phyloP scores from a whole-genome alignment of 2,329 filamentous ascomycete genomes.

The Calcarisporium arbuscula region DNA sequence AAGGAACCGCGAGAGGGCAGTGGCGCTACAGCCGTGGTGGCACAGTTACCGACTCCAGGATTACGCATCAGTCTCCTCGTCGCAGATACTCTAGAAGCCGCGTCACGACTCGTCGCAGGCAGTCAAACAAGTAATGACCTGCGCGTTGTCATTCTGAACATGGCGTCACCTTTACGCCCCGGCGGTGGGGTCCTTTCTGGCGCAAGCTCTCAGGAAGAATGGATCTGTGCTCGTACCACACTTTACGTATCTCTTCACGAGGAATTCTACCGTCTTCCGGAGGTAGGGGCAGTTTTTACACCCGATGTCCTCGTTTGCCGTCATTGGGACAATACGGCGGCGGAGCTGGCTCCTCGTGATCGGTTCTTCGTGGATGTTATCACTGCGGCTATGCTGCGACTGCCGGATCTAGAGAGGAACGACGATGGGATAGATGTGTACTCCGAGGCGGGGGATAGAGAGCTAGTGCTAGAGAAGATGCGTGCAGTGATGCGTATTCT shows the following conservation, averaged over 20 bases:
- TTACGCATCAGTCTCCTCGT: constrained; percentile 35
- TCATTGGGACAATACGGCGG: constrained; percentile 16
- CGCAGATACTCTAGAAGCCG: constrained; percentile 48
- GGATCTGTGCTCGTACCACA: constrained; percentile 54
- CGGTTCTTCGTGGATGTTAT: constrained; percentile 54
- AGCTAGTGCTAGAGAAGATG: constrained; percentile 49
- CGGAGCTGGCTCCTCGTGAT: constrained; percentile 27
- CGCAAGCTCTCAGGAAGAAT: constrained; percentile 55
- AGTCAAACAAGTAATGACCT: not conserved
- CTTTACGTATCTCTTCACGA: constrained; percentile 52
- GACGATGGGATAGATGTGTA: constrained; percentile 27
- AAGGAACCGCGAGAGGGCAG: not conserved
- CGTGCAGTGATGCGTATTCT: constrained; percentile 48
- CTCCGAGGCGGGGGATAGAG: constrained; percentile 40
- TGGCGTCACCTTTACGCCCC: constrained; percentile 55
- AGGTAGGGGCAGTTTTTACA: constrained; percentile 49
- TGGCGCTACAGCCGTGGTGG: not conserved
- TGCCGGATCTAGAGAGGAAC: constrained; percentile 44
- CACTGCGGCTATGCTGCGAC: constrained; percentile 51
- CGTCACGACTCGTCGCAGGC: constrained; percentile 15
- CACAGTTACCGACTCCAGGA: constrained; percentile 17
- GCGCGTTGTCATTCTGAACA: constrained; percentile 51
- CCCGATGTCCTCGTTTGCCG: constrained; percentile 55
- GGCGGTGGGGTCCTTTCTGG: constrained; percentile 57
- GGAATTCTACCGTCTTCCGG: constrained; percentile 53